Evolutionary conservation across 2,329 filamentous ascomycete species (phyloP), one percentile per base, ranked within the genome.

Genomic region (Cladophialophora immunda): DNA sequence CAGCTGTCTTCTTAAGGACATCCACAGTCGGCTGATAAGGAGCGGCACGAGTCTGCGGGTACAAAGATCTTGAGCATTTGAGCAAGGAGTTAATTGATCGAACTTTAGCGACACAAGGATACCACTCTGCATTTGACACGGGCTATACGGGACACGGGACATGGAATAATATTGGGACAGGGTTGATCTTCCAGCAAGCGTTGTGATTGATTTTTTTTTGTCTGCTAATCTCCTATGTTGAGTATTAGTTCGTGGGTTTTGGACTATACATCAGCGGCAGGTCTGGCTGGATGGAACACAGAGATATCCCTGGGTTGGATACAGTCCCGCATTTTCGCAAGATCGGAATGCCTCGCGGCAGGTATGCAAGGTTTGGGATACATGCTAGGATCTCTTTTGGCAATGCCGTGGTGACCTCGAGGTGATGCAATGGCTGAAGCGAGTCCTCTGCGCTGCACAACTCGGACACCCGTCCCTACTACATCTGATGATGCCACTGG

Each of bases 111-210:
- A 79, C 79, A 70, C 78, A 79, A 77, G 76, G 79, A 79, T 77
- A 74, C 70, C 77, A 78, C 74, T 81, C 78, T 76, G 77, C 79
- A 81, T 74, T 69, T 47, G 70, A 77, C 54, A 66, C 30, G 63
- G 62, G 34, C 58, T 70, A 77, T 54, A 66, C 30, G 53, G 66
- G 62, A 57, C 58, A 41, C 59, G 59, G 56, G 69, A 66, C 53
- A 62, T 19, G 66, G 70, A 61, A 75, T 76, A 72, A 69, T 76
- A 77, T 78, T 74, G 73, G 70, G 73, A 76, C 76, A 73, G 74
- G 73, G 77, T 77, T 81, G 79, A 77, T 76, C 74, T 73, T 76
- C 79, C 77, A 82, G 81, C 82, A 78, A 86, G 84, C 84, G 82
- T 80, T 78, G 78, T 75, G 79, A 77, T n/a, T n/a, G n/a, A n/a